phyloP scores from a whole-genome alignment of 108 stramenopile species.

The Parietichytrium sp. region DNA sequence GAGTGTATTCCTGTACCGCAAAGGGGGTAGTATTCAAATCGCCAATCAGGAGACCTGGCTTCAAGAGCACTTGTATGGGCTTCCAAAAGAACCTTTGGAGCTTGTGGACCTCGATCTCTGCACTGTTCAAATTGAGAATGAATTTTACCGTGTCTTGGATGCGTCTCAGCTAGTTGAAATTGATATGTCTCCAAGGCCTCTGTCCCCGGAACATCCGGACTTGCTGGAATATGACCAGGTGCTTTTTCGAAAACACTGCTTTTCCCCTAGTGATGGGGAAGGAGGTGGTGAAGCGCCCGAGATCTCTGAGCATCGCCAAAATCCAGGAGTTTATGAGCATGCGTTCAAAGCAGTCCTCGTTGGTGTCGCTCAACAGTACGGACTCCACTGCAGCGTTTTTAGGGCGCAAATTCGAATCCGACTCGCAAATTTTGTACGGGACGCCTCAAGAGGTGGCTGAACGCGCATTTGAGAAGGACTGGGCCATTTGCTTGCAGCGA shows the following conservation, averaged over 20 bases:
- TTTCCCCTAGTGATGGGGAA: background rate
- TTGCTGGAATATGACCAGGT: background rate
- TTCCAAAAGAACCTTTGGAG: background rate
- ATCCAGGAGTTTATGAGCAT: background rate
- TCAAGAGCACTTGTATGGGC: background rate
- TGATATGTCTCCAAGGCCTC: background rate
- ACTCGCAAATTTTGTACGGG: background rate
- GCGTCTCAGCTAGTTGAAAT: slow-evolving; percentile 36
- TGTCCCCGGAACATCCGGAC: background rate
- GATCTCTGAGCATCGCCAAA: background rate
- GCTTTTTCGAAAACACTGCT: background rate
- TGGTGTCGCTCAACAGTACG: background rate
- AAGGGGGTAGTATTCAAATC: slow-evolving; percentile 30
- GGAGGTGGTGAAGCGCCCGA: background rate
- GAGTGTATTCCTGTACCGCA: background rate
- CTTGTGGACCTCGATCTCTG: slow-evolving; percentile 2
- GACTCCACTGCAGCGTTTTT: background rate
- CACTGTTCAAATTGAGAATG: background rate
- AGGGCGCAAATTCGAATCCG: slow-evolving; percentile 32
- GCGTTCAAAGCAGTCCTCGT: background rate
- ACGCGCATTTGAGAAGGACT: slow-evolving; percentile 26
- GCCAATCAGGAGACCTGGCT: background rate
- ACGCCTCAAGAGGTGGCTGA: background rate
- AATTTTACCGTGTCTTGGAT: background rate
- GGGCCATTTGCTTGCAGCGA: background rate